phyloP scores from a whole-genome alignment of 192 early-diverging fungal species.

The Mortierella hygrophila region DNA sequence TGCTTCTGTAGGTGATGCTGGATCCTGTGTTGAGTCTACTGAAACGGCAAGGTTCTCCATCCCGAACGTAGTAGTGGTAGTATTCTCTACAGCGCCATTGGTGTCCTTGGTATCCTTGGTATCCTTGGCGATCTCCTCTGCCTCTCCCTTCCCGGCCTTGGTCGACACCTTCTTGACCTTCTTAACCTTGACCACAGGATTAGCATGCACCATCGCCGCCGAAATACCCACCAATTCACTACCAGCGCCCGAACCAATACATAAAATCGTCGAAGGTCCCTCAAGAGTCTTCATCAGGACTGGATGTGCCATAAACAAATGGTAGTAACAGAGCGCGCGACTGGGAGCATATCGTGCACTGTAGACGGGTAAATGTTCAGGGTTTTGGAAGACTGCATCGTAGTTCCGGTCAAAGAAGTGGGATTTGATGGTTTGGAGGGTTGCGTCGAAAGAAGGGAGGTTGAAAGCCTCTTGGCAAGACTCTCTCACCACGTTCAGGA shows the following conservation, averaged over 20 bases:
- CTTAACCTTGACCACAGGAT: slow-evolving; percentile 23
- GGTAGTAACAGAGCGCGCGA: slow-evolving; percentile 87
- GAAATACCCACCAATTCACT: slow-evolving; percentile 87
- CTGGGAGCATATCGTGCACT: slow-evolving; percentile 90
- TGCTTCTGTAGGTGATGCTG: neutral
- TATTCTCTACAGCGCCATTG: neutral
- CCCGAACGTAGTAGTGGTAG: neutral
- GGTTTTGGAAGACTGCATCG: slow-evolving; percentile 83
- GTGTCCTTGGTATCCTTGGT: neutral
- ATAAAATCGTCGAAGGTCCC: slow-evolving; percentile 63
- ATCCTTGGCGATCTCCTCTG: neutral
- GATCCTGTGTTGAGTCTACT: neutral
- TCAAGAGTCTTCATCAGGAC: slow-evolving; percentile 66
- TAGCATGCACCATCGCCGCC: slow-evolving; percentile 71
- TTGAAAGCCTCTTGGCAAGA: slow-evolving; percentile 70
- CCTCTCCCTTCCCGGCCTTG: neutral
- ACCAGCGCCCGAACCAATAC: slow-evolving; percentile 88
- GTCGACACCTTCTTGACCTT: slow-evolving; percentile 20
- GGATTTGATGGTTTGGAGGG: slow-evolving; percentile 82
- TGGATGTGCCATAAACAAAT: slow-evolving; percentile 69
- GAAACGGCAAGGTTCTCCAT: neutral
- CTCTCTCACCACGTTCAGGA: slow-evolving; percentile 74
- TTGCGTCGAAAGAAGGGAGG: slow-evolving; percentile 69
- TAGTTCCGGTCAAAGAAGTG: slow-evolving; percentile 89
- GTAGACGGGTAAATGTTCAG: slow-evolving; percentile 81